A percentile compares a stretch with the other conserved stretches of the same genome.
Conservation (phyloP, 2,329 filamentous ascomycete species). For the Pseudogymnoascus sp. region DNA sequence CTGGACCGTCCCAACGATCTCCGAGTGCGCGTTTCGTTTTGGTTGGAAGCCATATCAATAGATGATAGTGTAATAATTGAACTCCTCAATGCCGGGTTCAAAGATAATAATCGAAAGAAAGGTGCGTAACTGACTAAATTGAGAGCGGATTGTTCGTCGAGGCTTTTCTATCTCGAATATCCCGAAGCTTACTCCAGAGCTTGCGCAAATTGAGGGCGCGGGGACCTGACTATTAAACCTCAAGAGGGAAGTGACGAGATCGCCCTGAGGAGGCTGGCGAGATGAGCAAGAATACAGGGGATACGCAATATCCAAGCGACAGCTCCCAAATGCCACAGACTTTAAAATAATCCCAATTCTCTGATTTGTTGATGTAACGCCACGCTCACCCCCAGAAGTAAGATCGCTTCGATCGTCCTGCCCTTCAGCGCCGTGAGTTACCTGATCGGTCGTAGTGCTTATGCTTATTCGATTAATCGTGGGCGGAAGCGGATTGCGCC, state of each 20-base stretch:
- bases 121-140: neutral
- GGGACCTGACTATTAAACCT: neutral
- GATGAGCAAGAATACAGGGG: neutral
- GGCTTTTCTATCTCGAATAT: neutral
- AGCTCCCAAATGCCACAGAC: neutral
- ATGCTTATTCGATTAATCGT: neutral
- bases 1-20: neutral
- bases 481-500: no score
- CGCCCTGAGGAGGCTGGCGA: neutral
- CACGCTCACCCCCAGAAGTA: neutral
- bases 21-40: neutral
- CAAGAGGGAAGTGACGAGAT: conserved; percentile 4
- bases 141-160: neutral
- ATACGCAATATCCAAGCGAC: neutral
- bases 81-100: neutral
- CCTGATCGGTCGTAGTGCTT: conserved; percentile 3
- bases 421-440: neutral
- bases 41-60: neutral
- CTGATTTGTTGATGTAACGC: conserved; percentile 1
- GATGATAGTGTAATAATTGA: neutral
- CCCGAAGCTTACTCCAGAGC: neutral
- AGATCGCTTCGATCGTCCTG: neutral
- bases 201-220: neutral
- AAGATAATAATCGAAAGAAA: neutral
- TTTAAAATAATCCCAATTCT: neutral